Base-by-base conservation (phyloP, 2,329 filamentous ascomycete genomes). In the Aspergillus hortae region DNA sequence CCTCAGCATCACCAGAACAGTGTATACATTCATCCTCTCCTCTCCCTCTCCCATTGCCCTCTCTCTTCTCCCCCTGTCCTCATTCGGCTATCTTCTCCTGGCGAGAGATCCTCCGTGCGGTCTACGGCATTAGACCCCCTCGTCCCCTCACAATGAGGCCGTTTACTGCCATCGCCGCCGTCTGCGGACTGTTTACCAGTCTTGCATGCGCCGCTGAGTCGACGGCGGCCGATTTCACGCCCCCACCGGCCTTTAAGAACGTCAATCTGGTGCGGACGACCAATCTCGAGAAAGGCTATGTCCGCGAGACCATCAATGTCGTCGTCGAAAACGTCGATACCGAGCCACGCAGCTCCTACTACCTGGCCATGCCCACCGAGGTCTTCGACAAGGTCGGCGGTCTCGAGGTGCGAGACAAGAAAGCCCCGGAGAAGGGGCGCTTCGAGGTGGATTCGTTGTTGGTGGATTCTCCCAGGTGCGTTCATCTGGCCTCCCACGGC, bases 341-440 rank as follows among this genome's bases (percentile, higher is more conserved):
- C 56, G 77, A 86, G 60, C 82, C 91, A 15, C 92, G 97, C 69
- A 83, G 85, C 69, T 88, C 95, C 72, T 99, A 99, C 80, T 97
- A 87, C 72, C 66, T 99, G 48, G 89, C 92, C 3, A 95, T 99
- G 68, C 87, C 89, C 52, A 78, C 86, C 53, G 82, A 86, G 57
- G 79, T 90, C 72, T 83, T 96, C 64, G 81, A 84, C 58, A 86
- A 83, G 59, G 77, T 97, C 56, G 94, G 92, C 59, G 90, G 88
- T 36, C 76, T 99, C 53, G 92, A 97, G 75, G 94, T 92, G 49
- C 90, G 88, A 77, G 90, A 97, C 72, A 94, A 92, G 80, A 96
- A 96, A 74, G 83, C 91, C 58, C 73, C 82, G 33, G 80, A 79
- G 48, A 80, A 83, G 60, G 82, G 81, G 11, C 78, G 81, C 32